Base-by-base conservation (phyloP, 345 rosid species). In the Aquilaria sinensis region DNA sequence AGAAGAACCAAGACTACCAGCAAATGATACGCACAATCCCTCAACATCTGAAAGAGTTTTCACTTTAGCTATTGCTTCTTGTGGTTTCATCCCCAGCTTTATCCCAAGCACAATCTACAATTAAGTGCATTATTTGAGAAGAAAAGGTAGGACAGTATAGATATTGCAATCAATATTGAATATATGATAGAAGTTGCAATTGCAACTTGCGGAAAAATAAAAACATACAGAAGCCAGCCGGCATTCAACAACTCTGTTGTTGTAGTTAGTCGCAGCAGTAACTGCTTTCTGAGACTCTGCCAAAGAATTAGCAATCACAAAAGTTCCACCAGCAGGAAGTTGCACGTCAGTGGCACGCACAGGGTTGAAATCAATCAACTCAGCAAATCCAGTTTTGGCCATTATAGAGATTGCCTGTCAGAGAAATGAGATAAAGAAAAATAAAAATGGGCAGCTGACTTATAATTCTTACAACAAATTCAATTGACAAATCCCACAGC, bases 291-390 rank as follows among this genome's bases (percentile, higher is more conserved):
- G 91, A 58, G 99, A 95, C 66, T 91, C 96, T 12, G 97, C 97
- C 66, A 95, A 84, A 56, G 96, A 95, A 73, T 95, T 85, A 16
- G 97, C 96, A 57, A 95, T 91, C 37, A 95, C 85, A 75, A 95
- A 95, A 67, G 86, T 87, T 1, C 97, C 99, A n/a, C 96, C 97
- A 63, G 74, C 73, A 72, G 97, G 99, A 77, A 91, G 97, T 78
- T 91, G 70, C 68, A 94, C 96, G 66, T 94, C 99, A 58, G 97
- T 94, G 74, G 96, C 99, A 13, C 82, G 85, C 55, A 95, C 82
- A 63, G 99, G 99, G 62, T 95, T 95, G 80, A 95, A 95, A 80
- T 95, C 99, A 76, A 95, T 95, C 64, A 95, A 96, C 83, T 95
- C 99, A 9, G 99, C 99, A 81, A 95, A 95, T 29, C 97, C 99